Percentiles rank a stretch among this genome's conserved stretches.
phyloP scores from a whole-genome alignment of 495 filamentous ascomycete species.

The Rhizodiscina lignyota region DNA sequence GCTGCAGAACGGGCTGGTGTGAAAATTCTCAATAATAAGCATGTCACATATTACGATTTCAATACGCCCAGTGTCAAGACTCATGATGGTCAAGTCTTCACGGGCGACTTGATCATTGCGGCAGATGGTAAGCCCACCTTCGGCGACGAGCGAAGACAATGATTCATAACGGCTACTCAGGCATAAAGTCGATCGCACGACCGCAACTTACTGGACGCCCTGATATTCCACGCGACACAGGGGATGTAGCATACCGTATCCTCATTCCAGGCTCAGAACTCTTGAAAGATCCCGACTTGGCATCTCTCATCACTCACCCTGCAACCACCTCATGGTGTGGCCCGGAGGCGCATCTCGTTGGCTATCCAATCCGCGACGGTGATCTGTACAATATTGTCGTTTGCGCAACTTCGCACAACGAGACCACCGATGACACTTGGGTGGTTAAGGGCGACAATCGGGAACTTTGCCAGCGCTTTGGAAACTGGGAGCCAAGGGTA shows the following conservation, averaged over 20 bases:
- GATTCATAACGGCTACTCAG: too few species aligned
- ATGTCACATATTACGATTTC: neutral
- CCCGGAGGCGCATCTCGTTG: conserved; percentile 9
- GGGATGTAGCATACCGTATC: conserved; percentile 12
- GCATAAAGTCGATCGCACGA: conserved; percentile 6
- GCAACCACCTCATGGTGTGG: conserved; percentile 9
- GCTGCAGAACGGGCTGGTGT: neutral
- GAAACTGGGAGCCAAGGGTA: conserved; percentile 8
- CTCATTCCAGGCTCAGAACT: conserved; percentile 4
- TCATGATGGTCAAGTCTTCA: neutral
- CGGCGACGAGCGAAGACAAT: too few species aligned
- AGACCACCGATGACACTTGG: conserved; percentile 8
- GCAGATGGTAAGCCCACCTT: too few species aligned
- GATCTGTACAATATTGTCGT: conserved; percentile 13
- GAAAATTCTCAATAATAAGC: neutral
- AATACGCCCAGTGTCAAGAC: neutral
- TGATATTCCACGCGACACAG: conserved; percentile 6
- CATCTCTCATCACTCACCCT: conserved; percentile 5
- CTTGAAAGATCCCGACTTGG: conserved; percentile 6
- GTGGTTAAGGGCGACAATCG: conserved; percentile 5
- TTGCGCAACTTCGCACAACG: conserved; percentile 6
- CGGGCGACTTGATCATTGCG: conserved; percentile 1
- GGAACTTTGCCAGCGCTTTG: conserved; percentile 9
- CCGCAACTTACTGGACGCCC: conserved; percentile 6
- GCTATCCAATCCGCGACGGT: conserved; percentile 9